Evolutionary conservation across 192 early-diverging fungal genomes (phyloP), one percentile per base, ranked within the genome.

Genomic region (Coemansia sp.): DNA sequence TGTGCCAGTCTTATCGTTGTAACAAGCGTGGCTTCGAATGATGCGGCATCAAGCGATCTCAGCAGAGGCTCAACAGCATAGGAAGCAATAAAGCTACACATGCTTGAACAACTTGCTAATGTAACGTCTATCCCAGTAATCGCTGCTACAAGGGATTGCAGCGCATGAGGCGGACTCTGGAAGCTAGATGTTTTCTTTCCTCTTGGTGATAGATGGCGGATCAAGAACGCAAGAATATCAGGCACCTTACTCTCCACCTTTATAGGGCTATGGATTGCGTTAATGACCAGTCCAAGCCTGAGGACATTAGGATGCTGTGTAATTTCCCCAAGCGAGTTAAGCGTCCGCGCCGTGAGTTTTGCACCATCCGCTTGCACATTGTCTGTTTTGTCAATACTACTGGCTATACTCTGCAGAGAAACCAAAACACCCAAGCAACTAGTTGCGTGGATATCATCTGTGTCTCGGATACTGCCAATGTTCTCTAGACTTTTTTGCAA

Each of bases 41-140:
- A 40, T 21, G 32, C 42, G 1, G 41, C 37, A 39, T 65, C 67
- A 3, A 81, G 63, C 32, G 15, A 32, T 21, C 52, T 58, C n/a
- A 81, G 73, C 69, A 81, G 56, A 15, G 78, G 78, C 54, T 81
- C 78, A 2, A 75, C 56, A 6, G 61, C 67, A 12, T 67, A 56
- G 32, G 21, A 39, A 26, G 64, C 19, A 54, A 75, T 52, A 10
- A 59, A 63, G n/a, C 50, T 67, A 1, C 47, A 5, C 23, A 69
- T 62, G 18, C 63, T 18, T 21, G 56, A 15, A 2, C 43, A 49
- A 26, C 37, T 21, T 11, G 60, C 56, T 21, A 19, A n/a, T 12
- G 47, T 41, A 16, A 19, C 48, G 15, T 68, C 67, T 10, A 32
- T 47, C 26, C 48, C 57, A 43, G 47, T 19, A 26, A 72, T 61